Percentiles rank a stretch among this genome's conserved stretches.
Conservation (phyloP, 352 stramenopile genomes). For the Aphanomyces invadans region DNA sequence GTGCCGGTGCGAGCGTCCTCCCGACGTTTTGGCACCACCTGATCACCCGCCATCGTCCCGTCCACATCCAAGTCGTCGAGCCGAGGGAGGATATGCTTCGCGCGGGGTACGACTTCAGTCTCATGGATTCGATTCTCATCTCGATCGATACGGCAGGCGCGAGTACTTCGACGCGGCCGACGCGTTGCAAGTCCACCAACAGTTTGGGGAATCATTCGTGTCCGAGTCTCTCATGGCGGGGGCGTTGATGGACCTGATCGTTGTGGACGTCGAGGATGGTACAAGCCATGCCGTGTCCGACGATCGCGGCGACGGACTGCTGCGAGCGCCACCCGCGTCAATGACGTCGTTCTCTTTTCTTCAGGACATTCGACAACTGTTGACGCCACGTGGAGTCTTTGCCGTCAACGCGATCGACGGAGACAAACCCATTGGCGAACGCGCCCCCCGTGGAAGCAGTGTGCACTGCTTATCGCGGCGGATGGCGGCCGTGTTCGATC, state of each 20-base stretch:
- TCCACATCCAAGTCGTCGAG: conserved; percentile 48
- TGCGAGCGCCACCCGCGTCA: conserved; percentile 5
- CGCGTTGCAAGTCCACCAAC: conserved; percentile 33
- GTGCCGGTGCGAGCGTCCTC: conserved; percentile 47
- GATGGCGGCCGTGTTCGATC: neutral
- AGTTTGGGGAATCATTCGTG: conserved; percentile 36
- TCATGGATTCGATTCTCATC: conserved; percentile 42
- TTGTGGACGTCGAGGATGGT: conserved; percentile 63
- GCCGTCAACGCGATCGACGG: conserved; percentile 13
- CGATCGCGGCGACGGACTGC: neutral
- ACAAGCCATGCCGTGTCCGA: conserved; percentile 5
- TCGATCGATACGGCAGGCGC: conserved; percentile 22
- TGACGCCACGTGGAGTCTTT: neutral
- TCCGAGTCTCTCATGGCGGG: neutral
- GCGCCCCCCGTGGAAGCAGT: neutral
- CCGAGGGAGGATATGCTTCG: conserved; percentile 28
- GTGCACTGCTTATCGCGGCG: neutral
- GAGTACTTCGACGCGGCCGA: neutral
- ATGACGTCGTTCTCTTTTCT: neutral
- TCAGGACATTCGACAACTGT: neutral
- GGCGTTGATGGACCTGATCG: conserved; percentile 34
- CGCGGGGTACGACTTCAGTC: conserved; percentile 32
- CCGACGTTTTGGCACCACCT: conserved; percentile 48
- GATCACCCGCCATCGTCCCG: conserved; percentile 26
- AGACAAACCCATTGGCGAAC: neutral